Evolutionary conservation across 2,329 filamentous ascomycete species (phyloP).

Genomic region (Rhynchosporium secalis): DNA sequence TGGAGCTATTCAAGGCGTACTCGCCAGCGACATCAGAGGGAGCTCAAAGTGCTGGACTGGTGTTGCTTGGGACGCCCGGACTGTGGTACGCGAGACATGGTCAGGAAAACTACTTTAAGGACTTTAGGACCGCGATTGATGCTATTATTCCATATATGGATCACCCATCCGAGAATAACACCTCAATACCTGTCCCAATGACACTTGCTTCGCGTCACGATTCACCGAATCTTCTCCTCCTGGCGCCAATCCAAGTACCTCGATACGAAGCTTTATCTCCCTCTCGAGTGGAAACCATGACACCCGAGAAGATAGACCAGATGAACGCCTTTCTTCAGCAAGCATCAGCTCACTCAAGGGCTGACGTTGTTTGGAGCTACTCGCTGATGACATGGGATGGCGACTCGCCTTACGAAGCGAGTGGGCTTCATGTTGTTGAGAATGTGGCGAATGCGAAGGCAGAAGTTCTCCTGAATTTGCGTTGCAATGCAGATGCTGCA

Average conservation of each 20-base stretch:
- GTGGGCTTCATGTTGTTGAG: constrained; percentile 51
- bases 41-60: constrained; percentile 44
- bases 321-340: constrained; percentile 55
- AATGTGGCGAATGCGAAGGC: constrained; percentile 49
- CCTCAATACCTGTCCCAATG: constrained; percentile 10
- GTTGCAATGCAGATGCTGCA: constrained; percentile 52
- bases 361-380: constrained; percentile 53
- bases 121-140: constrained; percentile 50
- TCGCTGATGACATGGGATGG: constrained; percentile 48
- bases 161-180: constrained; percentile 34
- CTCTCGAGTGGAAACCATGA: constrained; percentile 45
- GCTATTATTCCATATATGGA: constrained; percentile 45
- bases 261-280: constrained; percentile 37
- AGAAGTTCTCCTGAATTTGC: constrained; percentile 51
- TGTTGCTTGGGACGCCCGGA: constrained; percentile 55
- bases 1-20: constrained; percentile 42
- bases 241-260: constrained; percentile 41
- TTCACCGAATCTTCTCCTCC: constrained; percentile 35
- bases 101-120: constrained; percentile 45
- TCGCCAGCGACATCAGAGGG: constrained; percentile 24
- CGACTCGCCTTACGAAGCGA: constrained; percentile 45
- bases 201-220: constrained; percentile 26
- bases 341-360: constrained; percentile 43
- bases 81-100: constrained; percentile 56
- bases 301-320: constrained; percentile 48